Conservation (phyloP, 148 eudicot species). For the Silene latifolia region DNA sequence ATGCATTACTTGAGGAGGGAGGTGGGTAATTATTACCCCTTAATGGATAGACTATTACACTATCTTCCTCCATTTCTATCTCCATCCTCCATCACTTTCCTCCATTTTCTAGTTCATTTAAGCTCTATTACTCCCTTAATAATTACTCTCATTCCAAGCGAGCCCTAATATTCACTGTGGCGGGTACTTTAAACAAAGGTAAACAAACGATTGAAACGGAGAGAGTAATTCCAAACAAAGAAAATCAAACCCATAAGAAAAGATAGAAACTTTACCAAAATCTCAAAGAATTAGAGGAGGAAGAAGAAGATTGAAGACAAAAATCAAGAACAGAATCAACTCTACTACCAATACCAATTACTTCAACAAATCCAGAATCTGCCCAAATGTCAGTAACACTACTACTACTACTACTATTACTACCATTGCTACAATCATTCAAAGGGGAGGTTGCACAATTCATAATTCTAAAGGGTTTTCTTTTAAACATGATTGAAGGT, state of each 20-base stretch:
- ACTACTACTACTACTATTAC: not conserved
- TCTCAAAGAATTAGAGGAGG: slow-evolving; percentile 24
- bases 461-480: slow-evolving; percentile 16
- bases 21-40: too few species aligned
- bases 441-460: slow-evolving; percentile 9
- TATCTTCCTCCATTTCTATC: too few species aligned
- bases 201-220: not conserved
- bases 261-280: slow-evolving; percentile 34
- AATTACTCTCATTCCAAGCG: too few species aligned
- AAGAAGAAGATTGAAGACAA: slow-evolving; percentile 30
- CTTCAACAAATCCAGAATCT: slow-evolving; percentile 39
- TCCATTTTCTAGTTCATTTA: too few species aligned
- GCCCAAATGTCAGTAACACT: slow-evolving; percentile 20
- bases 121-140: too few species aligned
- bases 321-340: slow-evolving; percentile 42
- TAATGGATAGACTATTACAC: too few species aligned
- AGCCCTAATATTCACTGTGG: too few species aligned
- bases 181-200: not conserved
- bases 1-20: too few species aligned
- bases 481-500: slow-evolving; percentile 11
- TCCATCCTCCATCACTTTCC: too few species aligned
- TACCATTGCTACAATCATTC: slow-evolving; percentile 15
- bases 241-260: not conserved
- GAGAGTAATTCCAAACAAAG: not conserved
- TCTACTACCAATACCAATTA: slow-evolving; percentile 48